Conservation (phyloP, 192 early-diverging fungal genomes). For the Linnemannia exigua region DNA sequence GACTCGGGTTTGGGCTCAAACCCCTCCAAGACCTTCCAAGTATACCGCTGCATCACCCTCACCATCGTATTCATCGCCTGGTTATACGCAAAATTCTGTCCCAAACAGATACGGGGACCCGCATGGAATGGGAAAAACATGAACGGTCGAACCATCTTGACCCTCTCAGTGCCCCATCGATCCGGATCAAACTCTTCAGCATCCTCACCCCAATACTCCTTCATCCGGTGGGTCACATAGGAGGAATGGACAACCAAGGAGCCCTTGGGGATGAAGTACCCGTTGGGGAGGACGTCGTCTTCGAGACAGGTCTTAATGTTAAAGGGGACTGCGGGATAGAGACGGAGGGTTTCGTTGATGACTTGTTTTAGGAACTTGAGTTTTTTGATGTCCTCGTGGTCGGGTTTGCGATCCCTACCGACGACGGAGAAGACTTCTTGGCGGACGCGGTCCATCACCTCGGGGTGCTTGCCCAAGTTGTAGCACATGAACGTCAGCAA, state of each 20-base stretch:
- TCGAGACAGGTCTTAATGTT: slow-evolving; percentile 48
- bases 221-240: slow-evolving; percentile 54
- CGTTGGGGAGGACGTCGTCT: slow-evolving; percentile 55
- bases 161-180: slow-evolving; percentile 59
- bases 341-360: slow-evolving; percentile 68
- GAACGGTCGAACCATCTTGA: slow-evolving; percentile 52
- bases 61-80: slow-evolving; percentile 55
- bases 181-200: slow-evolving; percentile 63
- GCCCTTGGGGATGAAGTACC: slow-evolving; percentile 58
- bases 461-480: slow-evolving; percentile 55
- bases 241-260: slow-evolving; percentile 53
- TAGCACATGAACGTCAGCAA: slow-evolving; percentile 59
- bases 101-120: slow-evolving; percentile 53
- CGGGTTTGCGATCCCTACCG: slow-evolving; percentile 49
- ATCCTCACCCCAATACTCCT: slow-evolving; percentile 62
- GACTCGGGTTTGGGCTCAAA: slow-evolving; percentile 47
- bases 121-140: slow-evolving; percentile 65
- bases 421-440: slow-evolving; percentile 56
- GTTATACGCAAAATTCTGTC: slow-evolving; percentile 57
- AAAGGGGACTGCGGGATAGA: slow-evolving; percentile 63
- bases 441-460: slow-evolving; percentile 52
- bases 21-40: slow-evolving; percentile 38
- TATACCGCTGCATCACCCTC: slow-evolving; percentile 31
- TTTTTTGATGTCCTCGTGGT: slow-evolving; percentile 64
- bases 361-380: slow-evolving; percentile 69